Conservation (phyloP, 1,139 yeast species). For the Geotrichum restrictum region DNA sequence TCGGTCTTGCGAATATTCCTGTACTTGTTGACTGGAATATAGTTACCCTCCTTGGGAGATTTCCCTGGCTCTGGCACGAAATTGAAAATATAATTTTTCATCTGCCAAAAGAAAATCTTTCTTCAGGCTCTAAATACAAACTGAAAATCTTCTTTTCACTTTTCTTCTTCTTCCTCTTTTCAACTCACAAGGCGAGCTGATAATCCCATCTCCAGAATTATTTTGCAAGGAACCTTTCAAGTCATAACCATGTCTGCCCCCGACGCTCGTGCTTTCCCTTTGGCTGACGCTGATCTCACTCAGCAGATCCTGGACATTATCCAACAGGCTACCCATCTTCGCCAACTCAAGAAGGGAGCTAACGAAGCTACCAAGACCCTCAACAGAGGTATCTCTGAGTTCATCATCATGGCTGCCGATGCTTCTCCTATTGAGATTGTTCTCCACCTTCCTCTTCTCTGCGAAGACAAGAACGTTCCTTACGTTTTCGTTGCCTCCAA, state of each 20-base stretch:
- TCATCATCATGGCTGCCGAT: constrained; percentile 99
- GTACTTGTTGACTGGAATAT: not conserved
- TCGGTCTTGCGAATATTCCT: constrained; percentile 1
- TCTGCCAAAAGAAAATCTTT: no score
- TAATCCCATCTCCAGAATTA: constrained; percentile 16
- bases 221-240: constrained; percentile 31
- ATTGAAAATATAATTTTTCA: constrained; percentile 1
- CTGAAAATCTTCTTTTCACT: not conserved
- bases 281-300: constrained; percentile 91
- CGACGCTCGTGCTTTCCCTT: constrained; percentile 78
- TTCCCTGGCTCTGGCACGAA: no score
- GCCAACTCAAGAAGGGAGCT: constrained; percentile 99
- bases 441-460: constrained; percentile 92
- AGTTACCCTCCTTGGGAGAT: constrained; percentile 5
- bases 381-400: constrained; percentile 99
- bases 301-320: constrained; percentile 97
- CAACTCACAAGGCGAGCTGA: constrained; percentile 25
- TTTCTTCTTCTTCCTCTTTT: not conserved
- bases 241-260: constrained; percentile 34
- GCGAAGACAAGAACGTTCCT: constrained; percentile 99
- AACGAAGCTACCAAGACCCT: constrained; percentile 99
- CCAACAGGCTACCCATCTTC: constrained; percentile 95
- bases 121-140: no score
- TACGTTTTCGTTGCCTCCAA: constrained; percentile 98
- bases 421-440: constrained; percentile 98